Evolutionary conservation across 768 basidiomycete species (phyloP), one percentile per base, ranked within the genome.

Genomic region (Lentinula lateritia): DNA sequence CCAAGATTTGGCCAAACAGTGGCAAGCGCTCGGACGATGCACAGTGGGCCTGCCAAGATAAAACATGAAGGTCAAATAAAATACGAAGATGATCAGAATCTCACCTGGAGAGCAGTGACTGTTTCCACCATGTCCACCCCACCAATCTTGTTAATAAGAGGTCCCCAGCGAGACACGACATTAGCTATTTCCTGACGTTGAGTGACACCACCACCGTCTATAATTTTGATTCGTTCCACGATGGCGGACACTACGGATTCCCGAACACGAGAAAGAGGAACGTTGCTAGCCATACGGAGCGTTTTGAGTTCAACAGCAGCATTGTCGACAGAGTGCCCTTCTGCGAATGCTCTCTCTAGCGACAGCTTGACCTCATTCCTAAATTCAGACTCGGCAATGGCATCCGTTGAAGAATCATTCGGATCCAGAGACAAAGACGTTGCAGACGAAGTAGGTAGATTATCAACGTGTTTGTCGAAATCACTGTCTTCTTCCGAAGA

Each of bases 251-350:
- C 80, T n/a, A 98, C 92, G 15, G 90, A 90, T 72, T 95, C 90
- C 56, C 91, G 82, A 15, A 97, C 95, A 55, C 86, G 80, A n/a
- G 82, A 83, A 18, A 97, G 80, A 10, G 92, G 84, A 32, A 98
- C 96, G 68, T 98, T 98, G 68, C 89, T 92, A 39, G 94, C 93
- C 93, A 98, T 96, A 53, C 95, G 90, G 50, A 99, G 83, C 48
- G 96, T 97, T 76, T 96, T 94, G 62, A 98, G 82, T 71, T 98
- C 96, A 63, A 98, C 90, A 0, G 92, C 82, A 1, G 95, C 94
- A 72, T 97, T 94, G 66, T 96, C 93, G 50, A 96, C 88, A 10
- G 88, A 89, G 75, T 97, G 95, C 2, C 83, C 88, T 74, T 99
- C 96, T 8, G 87, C 81, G 72, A 96, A 95, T 28, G 95, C 95